These are phyloP conservation scores for Boletus rubropictus DNA, from an alignment of 768 basidiomycete species.

Conservation along the genomic window DNA sequence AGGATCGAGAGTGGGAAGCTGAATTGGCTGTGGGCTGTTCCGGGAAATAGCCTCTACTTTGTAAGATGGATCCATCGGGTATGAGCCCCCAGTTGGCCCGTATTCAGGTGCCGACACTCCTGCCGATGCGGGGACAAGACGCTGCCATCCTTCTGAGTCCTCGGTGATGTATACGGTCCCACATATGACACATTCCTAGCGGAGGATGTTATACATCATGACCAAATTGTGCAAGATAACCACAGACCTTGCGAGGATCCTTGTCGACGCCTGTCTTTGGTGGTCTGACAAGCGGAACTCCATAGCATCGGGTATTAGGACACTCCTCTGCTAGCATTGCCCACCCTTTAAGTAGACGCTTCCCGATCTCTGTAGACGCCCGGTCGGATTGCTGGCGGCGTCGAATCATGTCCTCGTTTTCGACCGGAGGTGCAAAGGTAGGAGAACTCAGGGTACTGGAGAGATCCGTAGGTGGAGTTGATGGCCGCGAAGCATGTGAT, in stretches of 20 bases:
- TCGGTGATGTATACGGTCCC: constrained; percentile 54
- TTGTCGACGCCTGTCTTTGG: constrained; percentile 57
- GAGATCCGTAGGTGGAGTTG: constrained; percentile 75
- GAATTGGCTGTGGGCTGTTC: constrained; percentile 27
- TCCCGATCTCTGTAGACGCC: constrained; percentile 77
- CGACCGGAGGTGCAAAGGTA: constrained; percentile 55
- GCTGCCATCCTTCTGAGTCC: constrained; percentile 47
- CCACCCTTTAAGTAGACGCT: constrained; percentile 74
- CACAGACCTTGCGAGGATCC: constrained; percentile 59
- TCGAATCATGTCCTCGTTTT: constrained; percentile 58
- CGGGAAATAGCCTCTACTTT: constrained; percentile 12
- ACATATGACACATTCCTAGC: constrained; percentile 77
- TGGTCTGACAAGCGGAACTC: constrained; percentile 78
- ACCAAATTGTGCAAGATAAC: neutral
- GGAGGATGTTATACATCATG: constrained; percentile 2
- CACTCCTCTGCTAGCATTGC: constrained; percentile 90
- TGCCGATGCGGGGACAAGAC: constrained; percentile 32
- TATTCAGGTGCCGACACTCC: constrained; percentile 3
- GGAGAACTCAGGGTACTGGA: constrained; percentile 59
- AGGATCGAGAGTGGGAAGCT: constrained; percentile 32
- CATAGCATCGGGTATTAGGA: constrained; percentile 60
- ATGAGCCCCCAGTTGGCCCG: neutral
- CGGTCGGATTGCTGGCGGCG: constrained; percentile 77
- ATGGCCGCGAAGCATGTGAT: constrained; percentile 53
- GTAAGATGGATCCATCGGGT: constrained; percentile 6